A percentile compares a stretch with the other conserved stretches of the same genome.
phyloP scores from a whole-genome alignment of 2,329 filamentous ascomycete genomes.

The Penicillium sp. region DNA sequence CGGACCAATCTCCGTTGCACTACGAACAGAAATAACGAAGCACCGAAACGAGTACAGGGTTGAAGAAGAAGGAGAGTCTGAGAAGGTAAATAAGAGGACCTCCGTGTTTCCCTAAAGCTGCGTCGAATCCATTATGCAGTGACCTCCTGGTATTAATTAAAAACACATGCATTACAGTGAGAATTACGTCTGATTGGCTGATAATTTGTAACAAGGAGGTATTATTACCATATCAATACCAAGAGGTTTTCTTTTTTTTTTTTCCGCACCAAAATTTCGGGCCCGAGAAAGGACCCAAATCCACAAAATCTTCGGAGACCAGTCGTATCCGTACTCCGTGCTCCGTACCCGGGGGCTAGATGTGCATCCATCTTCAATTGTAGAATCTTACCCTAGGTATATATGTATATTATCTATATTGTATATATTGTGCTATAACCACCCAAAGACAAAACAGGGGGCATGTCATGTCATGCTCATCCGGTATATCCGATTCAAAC shows the following conservation, averaged over 20 bases:
- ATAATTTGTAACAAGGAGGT: not conserved
- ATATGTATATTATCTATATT: too few species aligned
- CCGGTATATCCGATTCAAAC: not conserved
- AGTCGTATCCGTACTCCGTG: not conserved
- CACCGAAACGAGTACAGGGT: not conserved
- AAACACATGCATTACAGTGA: not conserved
- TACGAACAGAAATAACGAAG: not conserved
- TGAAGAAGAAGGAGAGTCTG: conserved; percentile 10
- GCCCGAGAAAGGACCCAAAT: not conserved
- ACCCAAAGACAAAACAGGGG: not conserved
- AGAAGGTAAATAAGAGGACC: conserved; percentile 13
- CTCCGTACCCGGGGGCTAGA: too few species aligned
- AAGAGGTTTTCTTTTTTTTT: not conserved
- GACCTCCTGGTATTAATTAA: conserved; percentile 12
- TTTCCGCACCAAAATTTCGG: conserved; percentile 7
- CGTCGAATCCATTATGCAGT: conserved; percentile 1
- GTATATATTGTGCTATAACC: too few species aligned
- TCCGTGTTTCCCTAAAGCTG: not conserved
- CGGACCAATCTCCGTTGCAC: conserved; percentile 1
- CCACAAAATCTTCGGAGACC: too few species aligned
- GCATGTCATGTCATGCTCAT: not conserved
- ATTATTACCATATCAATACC: conserved; percentile 1
- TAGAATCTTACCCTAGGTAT: too few species aligned
- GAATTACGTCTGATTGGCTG: not conserved
- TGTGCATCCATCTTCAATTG: too few species aligned